Conservation (phyloP, 1,284 basidiomycete species). For the Cutaneotrichosporon cavernicola region DNA sequence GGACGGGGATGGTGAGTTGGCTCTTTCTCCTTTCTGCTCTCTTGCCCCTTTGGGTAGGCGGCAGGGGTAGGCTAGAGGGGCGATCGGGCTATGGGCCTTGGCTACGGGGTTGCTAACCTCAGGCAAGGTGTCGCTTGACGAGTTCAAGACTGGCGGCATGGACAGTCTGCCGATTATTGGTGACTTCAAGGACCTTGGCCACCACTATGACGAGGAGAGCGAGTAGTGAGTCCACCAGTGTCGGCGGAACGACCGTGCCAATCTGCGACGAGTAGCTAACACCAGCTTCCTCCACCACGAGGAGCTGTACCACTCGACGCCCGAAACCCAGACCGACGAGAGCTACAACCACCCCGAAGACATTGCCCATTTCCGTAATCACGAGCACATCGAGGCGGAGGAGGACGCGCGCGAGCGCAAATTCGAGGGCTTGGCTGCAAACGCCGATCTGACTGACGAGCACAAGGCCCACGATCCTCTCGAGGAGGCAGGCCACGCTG, state of each 20-base stretch:
- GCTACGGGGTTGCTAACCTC: not conserved
- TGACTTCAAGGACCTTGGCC: conserved; percentile 84
- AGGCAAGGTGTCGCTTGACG: conserved; percentile 69
- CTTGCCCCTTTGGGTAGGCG: too few species aligned
- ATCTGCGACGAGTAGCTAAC: not conserved
- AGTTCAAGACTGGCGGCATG: conserved; percentile 76
- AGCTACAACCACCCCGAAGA: conserved; percentile 85
- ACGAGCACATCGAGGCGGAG: conserved; percentile 75
- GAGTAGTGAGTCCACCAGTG: conserved; percentile 52
- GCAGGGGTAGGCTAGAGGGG: not conserved
- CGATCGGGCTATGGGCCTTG: not conserved
- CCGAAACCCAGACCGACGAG: conserved; percentile 95
- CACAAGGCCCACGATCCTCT: conserved; percentile 48
- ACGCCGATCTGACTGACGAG: conserved; percentile 44
- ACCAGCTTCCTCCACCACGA: conserved; percentile 80
- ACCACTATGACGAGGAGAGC: conserved; percentile 56
- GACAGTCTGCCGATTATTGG: conserved; percentile 79
- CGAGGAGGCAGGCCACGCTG: conserved; percentile 43
- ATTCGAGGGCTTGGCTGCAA: conserved; percentile 45
- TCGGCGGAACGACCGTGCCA: not conserved
- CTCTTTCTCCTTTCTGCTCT: too few species aligned
- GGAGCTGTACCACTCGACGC: conserved; percentile 89
- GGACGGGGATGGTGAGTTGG: conserved; percentile 63
- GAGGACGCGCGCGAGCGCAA: conserved; percentile 63
- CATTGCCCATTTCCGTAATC: conserved; percentile 57